Evolutionary conservation across 139 green algal species (phyloP).

Genomic region (Astrephomene gubernaculifera): DNA sequence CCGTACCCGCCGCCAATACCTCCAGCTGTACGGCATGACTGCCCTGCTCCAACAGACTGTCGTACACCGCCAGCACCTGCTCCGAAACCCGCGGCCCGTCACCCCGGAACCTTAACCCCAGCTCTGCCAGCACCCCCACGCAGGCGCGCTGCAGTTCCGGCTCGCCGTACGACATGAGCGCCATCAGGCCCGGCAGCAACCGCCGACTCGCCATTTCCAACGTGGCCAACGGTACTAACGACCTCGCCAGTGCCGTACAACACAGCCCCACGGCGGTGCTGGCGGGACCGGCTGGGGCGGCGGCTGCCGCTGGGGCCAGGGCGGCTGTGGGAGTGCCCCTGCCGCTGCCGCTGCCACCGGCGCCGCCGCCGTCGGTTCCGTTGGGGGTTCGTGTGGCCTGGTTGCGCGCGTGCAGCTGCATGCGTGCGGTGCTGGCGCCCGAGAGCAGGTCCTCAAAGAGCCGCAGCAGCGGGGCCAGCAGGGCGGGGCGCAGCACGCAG

Average conservation of each 20-base stretch:
- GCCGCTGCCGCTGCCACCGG: not conserved
- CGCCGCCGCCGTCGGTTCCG: not conserved
- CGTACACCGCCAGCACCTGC: constrained; percentile 56
- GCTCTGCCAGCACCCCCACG: constrained; percentile 44
- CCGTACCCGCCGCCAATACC: constrained; percentile 36
- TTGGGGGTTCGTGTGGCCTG: not conserved
- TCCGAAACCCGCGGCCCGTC: constrained; percentile 48
- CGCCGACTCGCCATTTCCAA: constrained; percentile 12
- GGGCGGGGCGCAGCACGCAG: not conserved
- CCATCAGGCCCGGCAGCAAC: constrained; percentile 39
- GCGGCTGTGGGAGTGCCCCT: constrained; percentile 8
- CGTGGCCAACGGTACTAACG: not conserved
- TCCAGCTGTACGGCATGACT: constrained; percentile 22
- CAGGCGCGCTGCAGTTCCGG: constrained; percentile 42
- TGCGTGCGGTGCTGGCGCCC: not conserved
- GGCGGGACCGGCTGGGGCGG: not conserved
- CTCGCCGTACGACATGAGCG: constrained; percentile 31
- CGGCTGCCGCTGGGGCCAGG: not conserved
- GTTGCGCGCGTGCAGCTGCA: not conserved
- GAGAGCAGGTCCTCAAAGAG: constrained; percentile 25
- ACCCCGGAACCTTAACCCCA: constrained; percentile 35
- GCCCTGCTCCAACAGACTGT: constrained; percentile 51
- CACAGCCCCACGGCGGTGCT: constrained; percentile 31
- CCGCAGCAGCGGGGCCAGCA: constrained; percentile 10
- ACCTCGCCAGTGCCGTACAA: constrained; percentile 33